Evolutionary conservation across 768 basidiomycete genomes (phyloP).

Genomic region (Boletus tylopilopsis): DNA sequence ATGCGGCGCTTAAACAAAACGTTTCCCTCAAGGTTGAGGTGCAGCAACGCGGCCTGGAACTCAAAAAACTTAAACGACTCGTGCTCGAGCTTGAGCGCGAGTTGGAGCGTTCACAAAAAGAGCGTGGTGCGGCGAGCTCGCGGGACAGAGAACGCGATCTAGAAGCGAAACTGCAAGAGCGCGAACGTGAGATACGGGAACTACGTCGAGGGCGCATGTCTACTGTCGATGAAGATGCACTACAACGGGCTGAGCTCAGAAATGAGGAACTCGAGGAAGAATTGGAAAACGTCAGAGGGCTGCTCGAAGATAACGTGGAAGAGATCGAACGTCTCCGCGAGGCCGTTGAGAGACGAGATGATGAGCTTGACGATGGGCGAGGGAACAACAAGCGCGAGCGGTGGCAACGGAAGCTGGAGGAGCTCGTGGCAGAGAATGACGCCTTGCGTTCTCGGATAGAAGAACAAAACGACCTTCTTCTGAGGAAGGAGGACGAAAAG

Average conservation of each 20-base stretch:
- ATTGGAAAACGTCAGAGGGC: constrained; percentile 61
- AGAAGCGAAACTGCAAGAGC: constrained; percentile 71
- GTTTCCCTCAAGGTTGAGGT: constrained; percentile 92
- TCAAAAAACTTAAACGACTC: constrained; percentile 89
- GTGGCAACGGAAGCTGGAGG: constrained; percentile 48
- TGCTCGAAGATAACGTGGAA: constrained; percentile 79
- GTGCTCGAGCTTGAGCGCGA: constrained; percentile 81
- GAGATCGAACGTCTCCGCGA: constrained; percentile 75
- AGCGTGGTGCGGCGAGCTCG: constrained; percentile 36
- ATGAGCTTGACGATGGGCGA: constrained; percentile 38
- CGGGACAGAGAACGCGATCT: constrained; percentile 65
- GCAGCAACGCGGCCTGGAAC: constrained; percentile 82
- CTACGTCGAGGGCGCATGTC: constrained; percentile 48
- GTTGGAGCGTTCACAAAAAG: constrained; percentile 63
- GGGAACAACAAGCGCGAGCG: constrained; percentile 41
- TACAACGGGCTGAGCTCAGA: constrained; percentile 55
- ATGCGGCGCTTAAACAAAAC: constrained; percentile 88
- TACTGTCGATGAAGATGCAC: constrained; percentile 43
- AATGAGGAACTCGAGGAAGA: constrained; percentile 72
- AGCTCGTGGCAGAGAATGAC: constrained; percentile 60
- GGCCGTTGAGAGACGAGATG: constrained; percentile 55
- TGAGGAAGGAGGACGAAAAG: constrained; percentile 63
- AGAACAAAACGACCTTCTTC: constrained; percentile 54
- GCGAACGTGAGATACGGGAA: constrained; percentile 66
- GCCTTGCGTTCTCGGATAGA: constrained; percentile 56